A percentile compares a stretch with the other conserved stretches of the same genome.
phyloP scores from a whole-genome alignment of 1,284 basidiomycete genomes.

The Trametes hirsuta region DNA sequence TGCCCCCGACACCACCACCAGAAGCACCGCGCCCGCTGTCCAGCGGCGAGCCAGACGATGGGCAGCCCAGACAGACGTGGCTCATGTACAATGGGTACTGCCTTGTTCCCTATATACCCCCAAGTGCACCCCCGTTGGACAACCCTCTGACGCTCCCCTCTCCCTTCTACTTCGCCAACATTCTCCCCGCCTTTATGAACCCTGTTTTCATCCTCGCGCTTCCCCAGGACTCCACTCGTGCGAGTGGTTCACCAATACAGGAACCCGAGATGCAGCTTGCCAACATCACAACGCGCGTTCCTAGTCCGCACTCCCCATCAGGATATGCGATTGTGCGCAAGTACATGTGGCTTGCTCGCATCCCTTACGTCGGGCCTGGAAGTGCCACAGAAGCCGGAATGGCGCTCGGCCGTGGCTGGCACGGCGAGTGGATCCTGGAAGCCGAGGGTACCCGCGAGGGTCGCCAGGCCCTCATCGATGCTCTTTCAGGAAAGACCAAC shows the following conservation, averaged over 20 bases:
- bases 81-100: constrained; percentile 66
- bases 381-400: constrained; percentile 34
- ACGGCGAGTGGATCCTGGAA: constrained; percentile 76
- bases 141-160: constrained; percentile 65
- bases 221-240: constrained; percentile 36
- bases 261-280: constrained; percentile 43
- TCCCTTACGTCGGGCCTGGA: constrained; percentile 44
- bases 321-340: constrained; percentile 60
- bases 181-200: constrained; percentile 53
- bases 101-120: constrained; percentile 60
- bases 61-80: constrained; percentile 46
- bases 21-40: constrained; percentile 5
- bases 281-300: constrained; percentile 46
- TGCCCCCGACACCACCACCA: constrained; percentile 41
- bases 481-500: constrained; percentile 30
- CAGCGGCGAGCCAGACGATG: constrained; percentile 1
- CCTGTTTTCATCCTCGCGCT: constrained; percentile 50
- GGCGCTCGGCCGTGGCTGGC: constrained; percentile 67
- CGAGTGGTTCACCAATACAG: constrained; percentile 8
- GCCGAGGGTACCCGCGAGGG: constrained; percentile 75
- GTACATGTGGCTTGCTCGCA: constrained; percentile 63
- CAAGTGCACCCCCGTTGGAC: constrained; percentile 51
- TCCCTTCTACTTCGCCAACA: constrained; percentile 72
- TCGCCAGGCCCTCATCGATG: constrained; percentile 55
- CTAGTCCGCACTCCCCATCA: constrained; percentile 57